Percentiles rank a stretch among this genome's conserved stretches.
Evolutionary conservation across 208 protist species (phyloP).

Genomic region (Sergeia podlipaevii): DNA sequence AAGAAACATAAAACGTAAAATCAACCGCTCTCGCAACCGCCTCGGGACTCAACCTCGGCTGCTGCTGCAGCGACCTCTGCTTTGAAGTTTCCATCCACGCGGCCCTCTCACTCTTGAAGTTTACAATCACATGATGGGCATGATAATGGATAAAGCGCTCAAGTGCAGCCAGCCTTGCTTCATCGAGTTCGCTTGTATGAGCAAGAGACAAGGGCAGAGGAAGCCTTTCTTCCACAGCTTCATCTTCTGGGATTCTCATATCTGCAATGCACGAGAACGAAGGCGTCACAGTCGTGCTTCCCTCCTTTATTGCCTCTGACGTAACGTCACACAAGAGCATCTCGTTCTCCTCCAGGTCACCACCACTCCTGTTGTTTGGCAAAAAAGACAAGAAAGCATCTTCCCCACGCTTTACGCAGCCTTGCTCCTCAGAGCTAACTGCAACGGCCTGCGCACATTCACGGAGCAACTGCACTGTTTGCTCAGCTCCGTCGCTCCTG

Average conservation of each 20-base stretch:
- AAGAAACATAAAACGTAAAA: conserved; percentile 33
- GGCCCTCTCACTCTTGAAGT: conserved; percentile 22
- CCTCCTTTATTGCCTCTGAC: too few relatives aligned
- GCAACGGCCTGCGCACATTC: neutral
- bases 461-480: neutral
- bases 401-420: neutral
- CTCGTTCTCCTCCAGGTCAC: neutral
- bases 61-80: too few relatives aligned
- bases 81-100: conserved; percentile 3
- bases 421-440: neutral
- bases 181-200: neutral
- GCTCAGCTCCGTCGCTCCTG: neutral
- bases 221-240: too few relatives aligned
- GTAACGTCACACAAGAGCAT: too few relatives aligned
- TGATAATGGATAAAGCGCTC: conserved; percentile 55
- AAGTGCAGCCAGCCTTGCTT: conserved; percentile 11
- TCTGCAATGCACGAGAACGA: too few relatives aligned
- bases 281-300: too few relatives aligned
- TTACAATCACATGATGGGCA: conserved; percentile 60
- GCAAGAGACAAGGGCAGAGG: too few relatives aligned
- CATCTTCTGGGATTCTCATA: too few relatives aligned
- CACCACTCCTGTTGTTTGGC: neutral
- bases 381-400: too few relatives aligned
- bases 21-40: conserved; percentile 11
- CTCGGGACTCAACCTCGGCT: neutral